A percentile compares a stretch with the other conserved stretches of the same genome.
Evolutionary conservation across 192 early-diverging fungal genomes (phyloP).

Genomic region (Umbelopsis isabellina): DNA sequence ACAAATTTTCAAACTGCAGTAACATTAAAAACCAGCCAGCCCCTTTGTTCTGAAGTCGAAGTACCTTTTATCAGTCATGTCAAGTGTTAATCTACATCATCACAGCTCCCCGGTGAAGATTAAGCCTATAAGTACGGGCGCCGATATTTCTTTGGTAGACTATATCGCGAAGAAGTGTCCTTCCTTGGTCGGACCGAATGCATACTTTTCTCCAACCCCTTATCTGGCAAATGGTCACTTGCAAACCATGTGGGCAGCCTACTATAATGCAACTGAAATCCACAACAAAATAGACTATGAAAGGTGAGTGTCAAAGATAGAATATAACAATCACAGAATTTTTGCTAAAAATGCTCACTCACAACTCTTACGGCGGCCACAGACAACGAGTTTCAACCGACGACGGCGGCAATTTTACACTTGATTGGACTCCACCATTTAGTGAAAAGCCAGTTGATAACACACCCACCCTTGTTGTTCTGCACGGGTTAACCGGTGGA

Average conservation of each 20-base stretch:
- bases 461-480: constrained; percentile 78
- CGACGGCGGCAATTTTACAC: constrained; percentile 84
- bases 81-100: background rate
- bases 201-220: constrained; percentile 68
- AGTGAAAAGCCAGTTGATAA: constrained; percentile 54
- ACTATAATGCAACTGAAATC: constrained; percentile 41
- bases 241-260: constrained; percentile 75
- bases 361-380: constrained; percentile 23
- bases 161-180: constrained; percentile 53
- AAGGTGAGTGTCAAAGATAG: constrained; percentile 46
- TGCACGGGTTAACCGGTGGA: constrained; percentile 93
- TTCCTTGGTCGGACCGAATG: constrained; percentile 51
- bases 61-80: background rate
- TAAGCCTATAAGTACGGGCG: background rate
- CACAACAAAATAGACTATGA: constrained; percentile 60
- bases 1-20: background rate
- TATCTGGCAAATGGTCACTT: constrained; percentile 78
- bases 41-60: background rate
- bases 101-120: background rate
- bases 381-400: constrained; percentile 60
- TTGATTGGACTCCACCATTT: constrained; percentile 84
- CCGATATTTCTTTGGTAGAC: constrained; percentile 35
- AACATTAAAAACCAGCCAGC: constrained; percentile 6
- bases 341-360: background rate
- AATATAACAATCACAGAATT: background rate